phyloP scores from a whole-genome alignment of 164 flowering plant genomes.

The Chimonanthus salicifolius region DNA sequence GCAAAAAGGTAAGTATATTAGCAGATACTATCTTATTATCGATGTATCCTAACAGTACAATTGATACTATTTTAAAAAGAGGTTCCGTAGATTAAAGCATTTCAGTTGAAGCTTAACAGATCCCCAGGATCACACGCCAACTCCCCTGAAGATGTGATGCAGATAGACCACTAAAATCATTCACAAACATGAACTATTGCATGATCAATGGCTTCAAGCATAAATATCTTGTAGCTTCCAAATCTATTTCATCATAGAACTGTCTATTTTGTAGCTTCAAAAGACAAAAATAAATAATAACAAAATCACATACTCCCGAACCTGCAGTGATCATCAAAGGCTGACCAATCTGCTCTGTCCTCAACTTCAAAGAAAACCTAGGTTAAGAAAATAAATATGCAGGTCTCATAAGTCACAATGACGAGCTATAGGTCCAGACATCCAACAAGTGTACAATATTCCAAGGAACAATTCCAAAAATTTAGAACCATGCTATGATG shows the following conservation, averaged over 20 bases:
- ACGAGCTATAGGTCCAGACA: background rate
- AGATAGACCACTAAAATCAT: too few species aligned
- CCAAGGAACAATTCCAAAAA: background rate
- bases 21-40: too few species aligned
- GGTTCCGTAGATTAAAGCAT: too few species aligned
- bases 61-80: too few species aligned
- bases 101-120: too few species aligned
- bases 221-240: background rate
- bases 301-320: slow-evolving; percentile 21
- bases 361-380: slow-evolving; percentile 68
- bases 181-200: too few species aligned
- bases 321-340: slow-evolving; percentile 67
- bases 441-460: background rate
- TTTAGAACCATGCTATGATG: too few species aligned
- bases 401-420: background rate
- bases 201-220: background rate
- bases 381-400: background rate
- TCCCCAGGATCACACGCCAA: too few species aligned
- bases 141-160: too few species aligned
- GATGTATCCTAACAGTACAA: too few species aligned
- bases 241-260: too few species aligned
- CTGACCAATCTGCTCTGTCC: slow-evolving; percentile 60
- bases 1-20: too few species aligned
- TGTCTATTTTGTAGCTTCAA: background rate
- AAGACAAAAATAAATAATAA: background rate